A percentile compares a stretch with the other conserved stretches of the same genome.
phyloP scores from a whole-genome alignment of 2,329 filamentous ascomycete genomes.

The Arthrobotrys pseudoclavata region DNA sequence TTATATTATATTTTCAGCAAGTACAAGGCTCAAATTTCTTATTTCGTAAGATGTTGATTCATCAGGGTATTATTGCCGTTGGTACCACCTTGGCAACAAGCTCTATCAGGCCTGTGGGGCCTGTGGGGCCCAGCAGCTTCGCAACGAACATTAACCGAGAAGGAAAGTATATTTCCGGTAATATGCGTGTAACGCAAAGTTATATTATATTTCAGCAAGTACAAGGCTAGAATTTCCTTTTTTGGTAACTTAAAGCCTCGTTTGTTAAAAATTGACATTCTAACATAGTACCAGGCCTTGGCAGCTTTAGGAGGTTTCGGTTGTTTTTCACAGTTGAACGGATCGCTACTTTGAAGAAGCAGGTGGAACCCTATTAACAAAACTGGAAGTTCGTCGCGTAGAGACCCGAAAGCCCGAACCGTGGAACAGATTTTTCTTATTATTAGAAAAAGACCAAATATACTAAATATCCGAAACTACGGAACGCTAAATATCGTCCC shows the following conservation, averaged over 20 bases:
- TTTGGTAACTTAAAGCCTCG: not conserved
- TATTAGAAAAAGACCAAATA: too few species aligned
- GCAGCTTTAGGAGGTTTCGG: slow-evolving; percentile 6
- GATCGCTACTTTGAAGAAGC: not conserved
- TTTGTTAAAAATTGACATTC: too few species aligned
- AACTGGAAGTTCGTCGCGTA: not conserved
- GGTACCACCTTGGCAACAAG: not conserved
- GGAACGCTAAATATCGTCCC: not conserved
- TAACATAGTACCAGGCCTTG: not conserved
- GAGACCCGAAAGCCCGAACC: not conserved
- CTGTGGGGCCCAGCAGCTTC: too few species aligned
- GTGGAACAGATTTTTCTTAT: not conserved
- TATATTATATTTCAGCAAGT: not conserved
- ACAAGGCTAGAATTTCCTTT: not conserved
- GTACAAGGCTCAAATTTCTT: slow-evolving; percentile 1
- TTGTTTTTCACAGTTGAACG: not conserved
- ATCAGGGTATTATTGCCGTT: not conserved
- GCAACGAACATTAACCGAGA: not conserved
- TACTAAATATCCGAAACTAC: not conserved
- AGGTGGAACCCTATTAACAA: not conserved
- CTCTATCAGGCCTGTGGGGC: too few species aligned
- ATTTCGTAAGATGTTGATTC: not conserved
- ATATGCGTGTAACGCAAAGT: not conserved
- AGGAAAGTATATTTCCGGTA: not conserved
- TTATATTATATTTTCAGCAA: not conserved